phyloP scores from a whole-genome alignment of 257 asterid species.

The Gynochthodes officinalis region DNA sequence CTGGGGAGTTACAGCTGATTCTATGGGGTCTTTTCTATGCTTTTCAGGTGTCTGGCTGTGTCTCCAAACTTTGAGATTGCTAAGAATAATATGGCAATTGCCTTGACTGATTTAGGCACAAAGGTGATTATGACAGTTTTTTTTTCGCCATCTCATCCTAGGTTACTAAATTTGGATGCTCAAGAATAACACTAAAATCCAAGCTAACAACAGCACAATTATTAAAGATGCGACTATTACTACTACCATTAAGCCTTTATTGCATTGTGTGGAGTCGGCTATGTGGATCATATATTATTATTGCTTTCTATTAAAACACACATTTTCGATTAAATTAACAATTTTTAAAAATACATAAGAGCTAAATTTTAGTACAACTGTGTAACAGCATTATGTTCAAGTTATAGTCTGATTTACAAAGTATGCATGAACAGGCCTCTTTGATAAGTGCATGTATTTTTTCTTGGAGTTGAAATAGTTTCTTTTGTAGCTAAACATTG shows the following conservation, averaged over 20 bases:
- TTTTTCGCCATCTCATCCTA: constrained; percentile 14
- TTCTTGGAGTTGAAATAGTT: neutral
- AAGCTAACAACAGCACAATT: neutral
- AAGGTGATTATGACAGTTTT: constrained; percentile 46
- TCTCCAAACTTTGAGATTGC: constrained; percentile 99
- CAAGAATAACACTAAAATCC: neutral
- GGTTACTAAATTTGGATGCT: constrained; percentile 12
- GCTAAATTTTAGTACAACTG: neutral
- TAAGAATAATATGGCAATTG: constrained; percentile 98
- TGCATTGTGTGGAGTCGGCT: too few species aligned
- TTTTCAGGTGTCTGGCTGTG: constrained; percentile 84
- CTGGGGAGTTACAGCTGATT: constrained; percentile 21
- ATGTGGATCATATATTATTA: too few species aligned
- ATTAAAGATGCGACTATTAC: neutral
- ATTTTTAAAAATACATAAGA: neutral
- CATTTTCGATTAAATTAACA: too few species aligned
- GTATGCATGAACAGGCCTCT: neutral
- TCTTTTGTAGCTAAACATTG: constrained; percentile 3
- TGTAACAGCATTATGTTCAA: neutral
- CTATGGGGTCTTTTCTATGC: constrained; percentile 15
- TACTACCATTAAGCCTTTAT: too few species aligned
- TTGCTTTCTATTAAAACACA: too few species aligned
- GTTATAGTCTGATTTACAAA: neutral
- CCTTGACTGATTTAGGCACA: constrained; percentile 97
- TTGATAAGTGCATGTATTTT: neutral